Evolutionary conservation across 169 alveolate genomes (phyloP).

Genomic region (Toxoplasma gondii): DNA sequence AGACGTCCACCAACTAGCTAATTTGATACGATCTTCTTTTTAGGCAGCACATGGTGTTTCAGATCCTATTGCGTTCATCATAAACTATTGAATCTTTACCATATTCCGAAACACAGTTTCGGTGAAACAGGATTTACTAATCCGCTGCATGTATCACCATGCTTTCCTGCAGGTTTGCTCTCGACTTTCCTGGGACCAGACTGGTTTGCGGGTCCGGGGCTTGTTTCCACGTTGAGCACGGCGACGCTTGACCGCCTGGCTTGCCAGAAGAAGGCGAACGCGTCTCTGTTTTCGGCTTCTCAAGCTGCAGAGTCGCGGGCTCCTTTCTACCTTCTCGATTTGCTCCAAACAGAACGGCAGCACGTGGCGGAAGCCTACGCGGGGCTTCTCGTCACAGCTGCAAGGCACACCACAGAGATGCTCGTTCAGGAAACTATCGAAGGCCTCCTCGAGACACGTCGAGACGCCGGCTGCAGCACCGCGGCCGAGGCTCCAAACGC

Average conservation of each 20-base stretch:
- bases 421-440: not conserved
- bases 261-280: not conserved
- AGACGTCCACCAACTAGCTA: no score
- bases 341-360: conserved; percentile 40
- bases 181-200: conserved; percentile 45
- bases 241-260: conserved; percentile 14
- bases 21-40: no score
- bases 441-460: not conserved
- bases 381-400: conserved; percentile 25
- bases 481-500: not conserved
- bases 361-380: conserved; percentile 55
- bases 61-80: no score
- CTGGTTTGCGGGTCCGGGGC: conserved; percentile 31
- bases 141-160: no score
- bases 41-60: no score
- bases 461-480: not conserved
- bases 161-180: conserved; percentile 18
- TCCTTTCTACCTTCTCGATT: conserved; percentile 37
- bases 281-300: not conserved
- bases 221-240: conserved; percentile 37
- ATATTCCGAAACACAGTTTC: no score
- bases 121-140: no score
- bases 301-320: not conserved
- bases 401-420: conserved; percentile 28
- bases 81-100: no score